Evolutionary conservation across 2,329 filamentous ascomycete genomes (phyloP).

Genomic region (Cephalotrichum gorgonifer): DNA sequence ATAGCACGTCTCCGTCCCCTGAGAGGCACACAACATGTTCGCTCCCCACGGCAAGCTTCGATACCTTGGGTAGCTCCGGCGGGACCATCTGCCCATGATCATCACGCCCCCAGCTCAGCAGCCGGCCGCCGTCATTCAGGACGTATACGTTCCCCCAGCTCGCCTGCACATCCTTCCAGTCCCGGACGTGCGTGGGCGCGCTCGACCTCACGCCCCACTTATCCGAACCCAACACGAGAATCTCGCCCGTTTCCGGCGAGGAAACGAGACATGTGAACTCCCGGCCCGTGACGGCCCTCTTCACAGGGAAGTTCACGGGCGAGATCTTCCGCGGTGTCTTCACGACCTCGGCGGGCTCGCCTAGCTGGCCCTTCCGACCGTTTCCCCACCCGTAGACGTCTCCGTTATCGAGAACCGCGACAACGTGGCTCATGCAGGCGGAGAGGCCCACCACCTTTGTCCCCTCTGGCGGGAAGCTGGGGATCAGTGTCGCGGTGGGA

Average conservation of each 20-base stretch:
- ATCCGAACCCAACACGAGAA: slow-evolving; percentile 61
- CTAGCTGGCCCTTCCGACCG: slow-evolving; percentile 76
- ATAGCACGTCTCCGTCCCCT: slow-evolving; percentile 53
- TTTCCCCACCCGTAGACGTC: slow-evolving; percentile 83
- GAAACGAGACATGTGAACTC: slow-evolving; percentile 74
- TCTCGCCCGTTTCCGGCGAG: slow-evolving; percentile 40
- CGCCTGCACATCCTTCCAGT: slow-evolving; percentile 61
- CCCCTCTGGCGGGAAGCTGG: slow-evolving; percentile 52
- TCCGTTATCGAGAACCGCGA: slow-evolving; percentile 64
- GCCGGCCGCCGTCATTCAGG: slow-evolving; percentile 44
- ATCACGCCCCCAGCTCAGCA: slow-evolving; percentile 72
- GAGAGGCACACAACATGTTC: slow-evolving; percentile 78
- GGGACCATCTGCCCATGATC: slow-evolving; percentile 77
- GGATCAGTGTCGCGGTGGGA: slow-evolving; percentile 36
- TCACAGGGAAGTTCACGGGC: slow-evolving; percentile 49
- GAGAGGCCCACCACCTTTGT: slow-evolving; percentile 53
- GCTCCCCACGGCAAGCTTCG: slow-evolving; percentile 69
- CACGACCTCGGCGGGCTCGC: slow-evolving; percentile 41
- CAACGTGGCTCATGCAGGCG: slow-evolving; percentile 68
- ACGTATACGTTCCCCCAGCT: slow-evolving; percentile 79
- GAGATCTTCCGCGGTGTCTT: slow-evolving; percentile 52
- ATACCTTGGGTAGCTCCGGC: slow-evolving; percentile 43
- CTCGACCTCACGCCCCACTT: slow-evolving; percentile 57
- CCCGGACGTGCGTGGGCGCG: slow-evolving; percentile 39
- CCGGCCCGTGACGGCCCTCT: slow-evolving; percentile 64